Base-by-base conservation (phyloP, 192 early-diverging fungal genomes). In the Coemansia sp. region DNA sequence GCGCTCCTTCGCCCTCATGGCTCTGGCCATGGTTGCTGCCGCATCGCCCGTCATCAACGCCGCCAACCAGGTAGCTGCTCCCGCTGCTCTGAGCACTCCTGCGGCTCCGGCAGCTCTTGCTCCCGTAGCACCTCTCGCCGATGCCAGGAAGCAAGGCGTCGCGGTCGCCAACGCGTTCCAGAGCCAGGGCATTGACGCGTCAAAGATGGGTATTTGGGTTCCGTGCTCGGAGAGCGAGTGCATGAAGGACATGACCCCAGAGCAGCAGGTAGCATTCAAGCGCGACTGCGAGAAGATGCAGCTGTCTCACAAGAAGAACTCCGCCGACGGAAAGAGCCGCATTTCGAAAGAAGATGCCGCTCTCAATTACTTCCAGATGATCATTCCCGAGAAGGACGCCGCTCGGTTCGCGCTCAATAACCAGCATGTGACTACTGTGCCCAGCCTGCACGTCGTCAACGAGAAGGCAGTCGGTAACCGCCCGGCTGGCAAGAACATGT, bases 1-100 rank as follows among this genome's bases (percentile, higher is more conserved):
- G 42, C 77, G 71, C 65, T 79, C 77, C 25, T 27, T 71, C 36
- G 77, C 77, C 67, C 62, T 79, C 25, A 74, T 79, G 77, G 71
- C 77, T 14, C 62, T 79, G 54, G 68, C 77, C 35, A 56, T 79
- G 27, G 62, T 79, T 57, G 77, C 77, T 17, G 68, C 71, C 12
- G 77, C 77, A 4, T 73, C 77, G 24, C 71, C 77, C 1, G 47
- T 64, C 42, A 47, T 60, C 20, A 60, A 70, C 31, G 29, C 49
- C 58, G 53, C 60, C 53, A 62, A 47, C 56, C 59, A 56, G 29
- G 51, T 64, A 24, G 77, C 25, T 3, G 65, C 37, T 15, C 35
- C 64, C 25, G 64, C 56, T 19, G 64, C 53, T 19, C 19, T 60
- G 9, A 46, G 12, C 47, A 62, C 63, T 5, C 60, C 68, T n/a